These are phyloP conservation scores for Phytophthora quininea DNA, from an alignment of 352 stramenopile species.

Conservation along the genomic window DNA sequence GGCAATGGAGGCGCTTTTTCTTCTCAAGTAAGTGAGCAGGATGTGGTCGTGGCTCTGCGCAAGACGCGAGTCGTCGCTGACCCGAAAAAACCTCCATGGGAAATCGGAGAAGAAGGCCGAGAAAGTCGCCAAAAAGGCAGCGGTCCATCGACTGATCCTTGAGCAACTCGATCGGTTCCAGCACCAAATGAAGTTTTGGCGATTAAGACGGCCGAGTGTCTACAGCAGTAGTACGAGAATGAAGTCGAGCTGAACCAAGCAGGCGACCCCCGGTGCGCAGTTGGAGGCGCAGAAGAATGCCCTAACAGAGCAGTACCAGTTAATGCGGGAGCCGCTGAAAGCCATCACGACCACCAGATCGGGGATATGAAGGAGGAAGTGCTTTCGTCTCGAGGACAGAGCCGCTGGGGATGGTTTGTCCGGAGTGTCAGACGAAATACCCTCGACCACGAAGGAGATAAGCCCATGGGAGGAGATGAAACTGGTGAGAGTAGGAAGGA, in stretches of 20 bases:
- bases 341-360: conserved; percentile 10
- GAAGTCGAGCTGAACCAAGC: conserved; percentile 14
- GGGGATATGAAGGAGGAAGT: conserved; percentile 9
- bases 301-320: conserved; percentile 4
- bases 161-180: conserved; percentile 15
- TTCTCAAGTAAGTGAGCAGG: conserved; percentile 7
- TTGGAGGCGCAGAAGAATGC: conserved; percentile 12
- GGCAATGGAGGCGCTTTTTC: conserved; percentile 9
- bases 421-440: background rate
- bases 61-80: conserved; percentile 8
- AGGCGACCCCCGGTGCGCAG: conserved; percentile 8
- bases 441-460: conserved; percentile 1
- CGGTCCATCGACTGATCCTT: conserved; percentile 7
- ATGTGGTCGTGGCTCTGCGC: background rate
- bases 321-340: conserved; percentile 11
- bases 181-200: conserved; percentile 6
- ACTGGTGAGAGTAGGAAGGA: background rate
- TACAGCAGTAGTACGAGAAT: conserved; percentile 9
- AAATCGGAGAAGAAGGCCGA: conserved; percentile 11
- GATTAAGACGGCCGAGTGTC: conserved; percentile 2
- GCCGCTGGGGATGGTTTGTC: conserved; percentile 1
- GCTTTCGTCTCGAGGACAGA: background rate
- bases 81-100: conserved; percentile 1
- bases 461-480: background rate
- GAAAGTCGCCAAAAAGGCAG: conserved; percentile 11